These are phyloP conservation scores for Sisymbrium irio DNA, from an alignment of 345 rosid species.

Conservation along the genomic window DNA sequence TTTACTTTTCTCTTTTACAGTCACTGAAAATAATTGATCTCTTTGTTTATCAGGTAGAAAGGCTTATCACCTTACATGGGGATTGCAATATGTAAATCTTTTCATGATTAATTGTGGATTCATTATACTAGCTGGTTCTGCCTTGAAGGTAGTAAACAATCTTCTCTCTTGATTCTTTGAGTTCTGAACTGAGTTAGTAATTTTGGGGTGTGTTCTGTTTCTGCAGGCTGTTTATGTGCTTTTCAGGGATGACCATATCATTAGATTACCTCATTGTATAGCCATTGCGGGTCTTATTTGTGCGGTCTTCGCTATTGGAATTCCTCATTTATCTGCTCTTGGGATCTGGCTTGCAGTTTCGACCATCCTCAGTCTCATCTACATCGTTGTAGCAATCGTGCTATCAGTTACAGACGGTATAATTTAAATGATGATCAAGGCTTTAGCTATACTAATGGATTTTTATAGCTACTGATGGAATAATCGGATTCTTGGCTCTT, in stretches of 20 bases:
- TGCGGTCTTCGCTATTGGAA: constrained; percentile 66
- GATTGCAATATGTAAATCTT: constrained; percentile 69
- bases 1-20: not conserved
- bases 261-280: constrained; percentile 56
- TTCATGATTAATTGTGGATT: constrained; percentile 83
- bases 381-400: constrained; percentile 53
- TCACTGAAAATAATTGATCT: not conserved
- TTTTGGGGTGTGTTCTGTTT: not conserved
- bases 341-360: constrained; percentile 88
- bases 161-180: not conserved
- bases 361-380: constrained; percentile 61
- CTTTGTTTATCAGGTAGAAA: constrained; percentile 45
- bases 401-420: constrained; percentile 71
- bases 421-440: constrained; percentile 3
- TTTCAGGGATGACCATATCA: constrained; percentile 43
- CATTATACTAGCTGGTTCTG: constrained; percentile 72
- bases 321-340: constrained; percentile 83
- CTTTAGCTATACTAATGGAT: not conserved
- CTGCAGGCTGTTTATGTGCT: constrained; percentile 55
- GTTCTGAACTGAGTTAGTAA: constrained; percentile 3
- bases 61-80: constrained; percentile 71
- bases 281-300: constrained; percentile 56
- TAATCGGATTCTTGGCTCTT: not conserved
- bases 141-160: constrained; percentile 58
- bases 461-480: not conserved